Evolutionary conservation across 768 basidiomycete species (phyloP).

Genomic region (Russula griseocarnosa): DNA sequence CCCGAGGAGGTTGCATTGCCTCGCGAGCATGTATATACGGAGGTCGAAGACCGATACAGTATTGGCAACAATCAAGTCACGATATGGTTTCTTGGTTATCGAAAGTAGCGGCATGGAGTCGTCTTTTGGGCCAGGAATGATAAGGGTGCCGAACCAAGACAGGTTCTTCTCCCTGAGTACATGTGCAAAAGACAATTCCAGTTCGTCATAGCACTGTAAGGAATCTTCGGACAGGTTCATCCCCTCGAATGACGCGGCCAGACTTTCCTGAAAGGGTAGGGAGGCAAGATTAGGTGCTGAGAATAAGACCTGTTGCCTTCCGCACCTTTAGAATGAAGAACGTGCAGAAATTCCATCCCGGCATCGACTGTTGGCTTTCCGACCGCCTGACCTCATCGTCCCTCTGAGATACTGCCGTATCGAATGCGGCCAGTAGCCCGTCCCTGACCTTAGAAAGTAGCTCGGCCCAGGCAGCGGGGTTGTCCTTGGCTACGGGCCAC

Average conservation of each 20-base stretch:
- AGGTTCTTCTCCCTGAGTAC: conserved; percentile 75
- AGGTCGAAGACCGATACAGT: conserved; percentile 93
- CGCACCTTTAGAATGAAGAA: conserved; percentile 93
- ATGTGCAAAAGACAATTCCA: conserved; percentile 78
- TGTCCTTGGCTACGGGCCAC: conserved; percentile 68
- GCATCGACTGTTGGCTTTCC: conserved; percentile 85
- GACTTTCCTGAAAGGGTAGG: conserved; percentile 66
- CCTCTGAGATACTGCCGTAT: conserved; percentile 66
- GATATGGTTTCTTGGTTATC: conserved; percentile 74
- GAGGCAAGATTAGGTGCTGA: neutral
- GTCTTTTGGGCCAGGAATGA: conserved; percentile 63
- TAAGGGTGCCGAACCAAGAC: conserved; percentile 89
- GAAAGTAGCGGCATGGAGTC: conserved; percentile 82
- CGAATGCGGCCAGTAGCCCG: conserved; percentile 78
- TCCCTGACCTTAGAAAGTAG: conserved; percentile 88
- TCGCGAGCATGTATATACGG: conserved; percentile 81
- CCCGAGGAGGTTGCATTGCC: conserved; percentile 76
- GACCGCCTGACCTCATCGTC: conserved; percentile 90
- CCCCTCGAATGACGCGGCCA: conserved; percentile 88
- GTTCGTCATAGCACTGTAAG: conserved; percentile 81
- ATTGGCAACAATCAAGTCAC: conserved; percentile 84
- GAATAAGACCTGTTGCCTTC: neutral
- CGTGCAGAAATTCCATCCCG: conserved; percentile 98
- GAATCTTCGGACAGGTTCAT: conserved; percentile 90
- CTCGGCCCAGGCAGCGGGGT: conserved; percentile 83